Percentiles rank a stretch among this genome's conserved stretches.
Evolutionary conservation across 768 basidiomycete genomes (phyloP).

Genomic region (Mycena crocata): DNA sequence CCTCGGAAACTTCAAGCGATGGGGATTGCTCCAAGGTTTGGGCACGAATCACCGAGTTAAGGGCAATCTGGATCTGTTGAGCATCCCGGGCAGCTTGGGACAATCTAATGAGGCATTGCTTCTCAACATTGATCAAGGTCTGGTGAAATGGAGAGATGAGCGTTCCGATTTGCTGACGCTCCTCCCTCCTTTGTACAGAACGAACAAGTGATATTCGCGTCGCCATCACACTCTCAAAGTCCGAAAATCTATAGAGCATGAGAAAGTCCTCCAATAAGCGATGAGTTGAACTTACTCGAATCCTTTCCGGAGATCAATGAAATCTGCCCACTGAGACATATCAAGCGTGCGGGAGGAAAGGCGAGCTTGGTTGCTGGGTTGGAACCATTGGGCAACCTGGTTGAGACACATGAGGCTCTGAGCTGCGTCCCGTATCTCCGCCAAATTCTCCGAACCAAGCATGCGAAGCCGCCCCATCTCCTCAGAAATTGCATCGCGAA

Average conservation of each 20-base stretch:
- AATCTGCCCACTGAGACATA: slow-evolving; percentile 51
- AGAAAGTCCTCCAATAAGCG: neutral
- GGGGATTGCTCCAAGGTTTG: slow-evolving; percentile 65
- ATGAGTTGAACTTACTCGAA: slow-evolving; percentile 70
- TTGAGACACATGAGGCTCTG: slow-evolving; percentile 84
- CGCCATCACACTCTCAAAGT: slow-evolving; percentile 82
- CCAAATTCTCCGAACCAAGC: slow-evolving; percentile 83
- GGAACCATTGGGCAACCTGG: slow-evolving; percentile 78
- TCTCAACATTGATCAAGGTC: slow-evolving; percentile 70
- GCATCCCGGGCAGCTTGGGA: slow-evolving; percentile 78
- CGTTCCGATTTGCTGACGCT: slow-evolving; percentile 81
- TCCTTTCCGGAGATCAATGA: slow-evolving; percentile 60
- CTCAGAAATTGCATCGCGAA: slow-evolving; percentile 62
- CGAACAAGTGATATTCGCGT: slow-evolving; percentile 86
- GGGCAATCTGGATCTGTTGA: slow-evolving; percentile 80
- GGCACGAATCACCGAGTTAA: slow-evolving; percentile 87
- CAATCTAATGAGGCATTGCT: slow-evolving; percentile 74
- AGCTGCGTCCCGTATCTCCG: slow-evolving; percentile 75
- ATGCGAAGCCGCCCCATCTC: slow-evolving; percentile 74
- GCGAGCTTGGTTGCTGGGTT: slow-evolving; percentile 44
- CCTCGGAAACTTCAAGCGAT: slow-evolving; percentile 70
- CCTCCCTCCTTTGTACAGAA: slow-evolving; percentile 75
- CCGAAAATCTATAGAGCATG: slow-evolving; percentile 66
- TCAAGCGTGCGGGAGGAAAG: slow-evolving; percentile 49
- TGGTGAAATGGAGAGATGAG: slow-evolving; percentile 65